Evolutionary conservation across 805 yeast species (phyloP), one percentile per base, ranked within the genome.

Genomic region (Kluyveromyces siamensis): DNA sequence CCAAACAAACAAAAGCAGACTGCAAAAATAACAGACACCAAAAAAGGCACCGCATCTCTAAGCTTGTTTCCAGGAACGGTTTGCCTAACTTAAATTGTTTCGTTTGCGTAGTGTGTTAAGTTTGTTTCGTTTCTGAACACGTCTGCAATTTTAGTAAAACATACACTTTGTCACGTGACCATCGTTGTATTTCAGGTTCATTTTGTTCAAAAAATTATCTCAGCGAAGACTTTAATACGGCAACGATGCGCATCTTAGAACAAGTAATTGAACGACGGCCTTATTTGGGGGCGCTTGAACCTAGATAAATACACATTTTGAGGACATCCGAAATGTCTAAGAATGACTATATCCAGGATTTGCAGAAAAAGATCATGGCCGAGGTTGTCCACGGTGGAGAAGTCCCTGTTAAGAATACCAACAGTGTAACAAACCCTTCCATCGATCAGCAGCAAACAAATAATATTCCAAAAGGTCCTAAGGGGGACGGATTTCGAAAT

Each of bases 1-100:
- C 80, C 9, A 43, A 19, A 33, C 64, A 53, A 1, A 66, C 60
- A 18, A 53, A 21, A 42, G 39, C 18, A 33, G 48, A 44, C 27
- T 16, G 13, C 44, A 52, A n/a, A 44, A 17, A 27, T 41, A 40
- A 39, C 46, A 47, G 35, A 43, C 46, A 30, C 50, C 41, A 25
- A 37, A 47, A 40, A 45, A 45, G 18, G 40, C 21, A 18, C 43
- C 45, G 45, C 56, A 53, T 53, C 36, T 27, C 9, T 18, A 27
- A 16, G 6, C 21, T 39, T 37, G 18, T 2, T 37, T 37, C 8
- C 8, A 8, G n/a, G 13, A n/a, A 37, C 2, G 8, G 39, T 37
- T n/a, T n/a, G n/a, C n/a, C n/a, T n/a, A n/a, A n/a, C n/a, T n/a
- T n/a, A n/a, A n/a, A n/a, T n/a, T n/a, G n/a, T n/a, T n/a, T n/a